Base-by-base conservation (phyloP, 2,329 filamentous ascomycete genomes). In the Nemania sp. region DNA sequence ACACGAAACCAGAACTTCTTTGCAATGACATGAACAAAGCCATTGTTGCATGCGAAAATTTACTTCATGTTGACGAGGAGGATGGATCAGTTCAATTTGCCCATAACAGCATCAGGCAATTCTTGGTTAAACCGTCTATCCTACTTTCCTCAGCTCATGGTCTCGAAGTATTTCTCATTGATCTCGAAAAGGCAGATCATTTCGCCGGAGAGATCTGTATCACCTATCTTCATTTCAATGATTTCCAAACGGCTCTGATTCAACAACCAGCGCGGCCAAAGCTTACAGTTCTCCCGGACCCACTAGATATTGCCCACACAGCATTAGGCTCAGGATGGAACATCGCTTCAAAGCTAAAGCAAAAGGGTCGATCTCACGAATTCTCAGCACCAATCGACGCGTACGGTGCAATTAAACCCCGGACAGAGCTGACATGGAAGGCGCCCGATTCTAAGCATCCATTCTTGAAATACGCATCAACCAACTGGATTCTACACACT, bases 191-290 rank as follows among this genome's bases (percentile, higher is more conserved):
- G 12, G 65, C 61, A 1, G 61, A 75, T 47, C 61, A 65, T 23
- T 41, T 63, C 5, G 49, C 70, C 34, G 71, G 71, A 3, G 68
- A 73, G 26, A 66, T 72, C 39, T 75, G 73, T 54, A 39, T 74
- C 12, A 72, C 71, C 0, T 77, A 76, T 54, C 68, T 76, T 15
- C 57, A 69, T 8, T 73, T 73, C 44, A 69, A 66, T 31, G 70
- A 75, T 36, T 76, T 76, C 33, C 66, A 74, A 45, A 68, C 63
- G 2, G 59, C 68, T 6, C 3, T 71, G 14, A 52, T 59, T 76
- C 74, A 26, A 75, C 72, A 24, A 8, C 33, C 36, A 14, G 49
- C 52, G 19, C 15, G 26, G 11, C 33, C 36, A 14, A 51, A 54
- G 19, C 15, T 44, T 4, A 23, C 31, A 45, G 5, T 42, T 48